Conservation (phyloP, 164 flowering plant genomes). For the Warburgia ugandensis region DNA sequence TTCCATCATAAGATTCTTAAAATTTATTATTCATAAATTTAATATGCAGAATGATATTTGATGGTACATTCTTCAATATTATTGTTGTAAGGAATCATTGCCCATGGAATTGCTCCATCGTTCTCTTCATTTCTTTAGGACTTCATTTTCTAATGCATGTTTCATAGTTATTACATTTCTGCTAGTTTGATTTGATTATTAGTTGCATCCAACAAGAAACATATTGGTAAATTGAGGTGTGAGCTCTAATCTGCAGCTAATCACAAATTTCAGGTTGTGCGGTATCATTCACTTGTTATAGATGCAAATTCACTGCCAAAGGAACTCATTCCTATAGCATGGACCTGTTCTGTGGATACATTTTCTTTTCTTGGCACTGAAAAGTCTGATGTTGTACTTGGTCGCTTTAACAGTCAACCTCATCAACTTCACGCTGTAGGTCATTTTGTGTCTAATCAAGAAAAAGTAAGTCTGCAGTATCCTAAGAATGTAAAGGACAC, state of each 20-base stretch:
- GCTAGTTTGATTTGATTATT: no score
- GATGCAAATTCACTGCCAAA: constrained; percentile 70
- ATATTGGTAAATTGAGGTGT: neutral
- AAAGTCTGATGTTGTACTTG: constrained; percentile 14
- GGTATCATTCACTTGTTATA: constrained; percentile 90
- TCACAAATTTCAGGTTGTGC: constrained; percentile 64
- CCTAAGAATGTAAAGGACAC: constrained; percentile 16
- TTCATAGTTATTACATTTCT: no score
- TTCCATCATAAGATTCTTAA: neutral
- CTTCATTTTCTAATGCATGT: no score
- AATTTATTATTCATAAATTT: no score
- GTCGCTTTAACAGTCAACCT: constrained; percentile 15
- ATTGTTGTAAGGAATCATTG: neutral
- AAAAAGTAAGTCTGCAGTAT: constrained; percentile 19
- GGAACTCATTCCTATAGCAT: constrained; percentile 85
- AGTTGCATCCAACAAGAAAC: no score
- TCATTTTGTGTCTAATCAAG: constrained; percentile 10
- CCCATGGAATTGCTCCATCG: no score
- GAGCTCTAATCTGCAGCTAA: constrained; percentile 4
- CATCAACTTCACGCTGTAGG: constrained; percentile 6
- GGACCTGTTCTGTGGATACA: constrained; percentile 54
- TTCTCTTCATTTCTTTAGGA: neutral
- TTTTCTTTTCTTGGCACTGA: constrained; percentile 39
- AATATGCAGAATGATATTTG: no score
- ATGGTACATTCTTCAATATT: no score